Percentiles rank a stretch among this genome's conserved stretches.
phyloP scores from a whole-genome alignment of 305 asterid species.

The Petunia hybrid region DNA sequence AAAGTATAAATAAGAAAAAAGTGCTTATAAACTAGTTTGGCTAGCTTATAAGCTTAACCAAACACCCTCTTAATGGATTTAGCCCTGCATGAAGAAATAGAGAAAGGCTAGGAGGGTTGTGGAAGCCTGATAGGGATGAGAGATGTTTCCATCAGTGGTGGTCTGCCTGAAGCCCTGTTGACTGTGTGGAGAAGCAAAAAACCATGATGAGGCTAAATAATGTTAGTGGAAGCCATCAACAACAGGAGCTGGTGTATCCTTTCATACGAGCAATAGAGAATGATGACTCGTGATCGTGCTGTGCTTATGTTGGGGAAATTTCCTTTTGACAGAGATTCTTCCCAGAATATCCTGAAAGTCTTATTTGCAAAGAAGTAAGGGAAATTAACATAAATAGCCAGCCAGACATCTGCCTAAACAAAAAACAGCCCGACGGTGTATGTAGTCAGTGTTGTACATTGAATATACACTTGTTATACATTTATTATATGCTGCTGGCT shows the following conservation, averaged over 20 bases:
- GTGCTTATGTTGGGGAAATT: slow-evolving; percentile 13
- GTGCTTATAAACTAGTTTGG: too few species aligned
- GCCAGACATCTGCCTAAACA: too few species aligned
- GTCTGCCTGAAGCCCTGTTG: slow-evolving; percentile 16
- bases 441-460: too few species aligned
- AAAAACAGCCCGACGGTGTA: too few species aligned
- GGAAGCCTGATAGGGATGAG: slow-evolving; percentile 10
- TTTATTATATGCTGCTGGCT: too few species aligned
- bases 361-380: neutral
- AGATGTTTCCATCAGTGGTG: neutral
- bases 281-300: neutral
- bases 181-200: slow-evolving; percentile 18
- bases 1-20: too few species aligned
- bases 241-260: slow-evolving; percentile 7
- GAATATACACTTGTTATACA: too few species aligned
- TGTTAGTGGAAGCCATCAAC: slow-evolving; percentile 21
- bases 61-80: neutral
- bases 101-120: neutral
- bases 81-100: slow-evolving; percentile 7
- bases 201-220: slow-evolving; percentile 4
- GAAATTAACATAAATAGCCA: too few species aligned
- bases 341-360: neutral
- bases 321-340: neutral
- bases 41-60: too few species aligned
- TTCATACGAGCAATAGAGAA: neutral